Conservation (phyloP, 176 grass and related monocot species). For the Triticum timopheevii region DNA sequence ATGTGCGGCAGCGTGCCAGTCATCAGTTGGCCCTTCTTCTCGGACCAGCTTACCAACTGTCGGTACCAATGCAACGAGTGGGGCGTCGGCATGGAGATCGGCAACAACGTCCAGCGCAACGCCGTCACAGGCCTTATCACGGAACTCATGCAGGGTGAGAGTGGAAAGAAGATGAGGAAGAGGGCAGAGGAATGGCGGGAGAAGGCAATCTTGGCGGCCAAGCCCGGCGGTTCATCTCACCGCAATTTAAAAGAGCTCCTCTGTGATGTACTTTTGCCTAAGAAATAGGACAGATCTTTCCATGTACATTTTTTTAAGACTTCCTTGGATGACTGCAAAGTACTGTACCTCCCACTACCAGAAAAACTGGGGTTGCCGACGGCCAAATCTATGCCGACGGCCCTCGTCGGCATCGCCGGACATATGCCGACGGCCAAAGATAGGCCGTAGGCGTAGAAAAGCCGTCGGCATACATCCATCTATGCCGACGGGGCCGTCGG, state of each 20-base stretch:
- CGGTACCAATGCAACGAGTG: not conserved
- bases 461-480: too few relatives aligned
- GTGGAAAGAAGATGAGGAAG: not conserved
- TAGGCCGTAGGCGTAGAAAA: too few relatives aligned
- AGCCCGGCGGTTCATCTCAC: not conserved
- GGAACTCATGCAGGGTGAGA: not conserved
- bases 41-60: not conserved
- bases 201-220: not conserved
- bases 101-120: not conserved
- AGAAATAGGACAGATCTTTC: not conserved
- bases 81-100: not conserved
- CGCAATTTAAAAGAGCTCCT: not conserved
- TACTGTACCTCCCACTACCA: too few relatives aligned
- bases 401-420: too few relatives aligned
- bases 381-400: too few relatives aligned
- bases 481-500: too few relatives aligned
- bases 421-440: too few relatives aligned
- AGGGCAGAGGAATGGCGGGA: not conserved
- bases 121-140: not conserved
- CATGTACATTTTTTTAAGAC: not conserved
- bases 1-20: not conserved
- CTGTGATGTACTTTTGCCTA: not conserved
- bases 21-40: not conserved
- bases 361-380: too few relatives aligned
- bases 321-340: too few relatives aligned